Percentiles rank a stretch among this genome's conserved stretches.
These are phyloP conservation scores for Geosmithia putterillii DNA, from an alignment of 2,329 filamentous ascomycete genomes.

Conservation along the genomic window DNA sequence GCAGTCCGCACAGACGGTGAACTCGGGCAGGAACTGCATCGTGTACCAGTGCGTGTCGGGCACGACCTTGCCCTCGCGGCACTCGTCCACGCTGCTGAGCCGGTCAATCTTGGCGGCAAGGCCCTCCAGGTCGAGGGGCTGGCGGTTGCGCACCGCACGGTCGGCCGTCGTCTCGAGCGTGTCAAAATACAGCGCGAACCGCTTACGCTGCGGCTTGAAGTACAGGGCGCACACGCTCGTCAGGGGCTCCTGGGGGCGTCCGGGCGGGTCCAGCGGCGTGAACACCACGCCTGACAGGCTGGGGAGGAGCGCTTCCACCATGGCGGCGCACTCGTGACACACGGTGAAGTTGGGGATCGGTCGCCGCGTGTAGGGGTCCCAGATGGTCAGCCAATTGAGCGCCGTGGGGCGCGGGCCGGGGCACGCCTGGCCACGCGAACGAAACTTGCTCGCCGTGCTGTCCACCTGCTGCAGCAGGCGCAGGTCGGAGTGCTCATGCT, in stretches of 20 bases:
- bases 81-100: slow-evolving; percentile 47
- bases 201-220: slow-evolving; percentile 34
- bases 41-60: slow-evolving; percentile 62
- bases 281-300: slow-evolving; percentile 54
- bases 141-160: slow-evolving; percentile 27
- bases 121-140: slow-evolving; percentile 41
- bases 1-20: slow-evolving; percentile 81
- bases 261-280: slow-evolving; percentile 32
- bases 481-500: slow-evolving; percentile 54
- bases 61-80: slow-evolving; percentile 49
- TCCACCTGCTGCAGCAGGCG: slow-evolving; percentile 59
- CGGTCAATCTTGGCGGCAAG: slow-evolving; percentile 54
- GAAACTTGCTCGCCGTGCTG: slow-evolving; percentile 35
- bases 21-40: slow-evolving; percentile 61
- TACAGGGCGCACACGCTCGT: slow-evolving; percentile 57
- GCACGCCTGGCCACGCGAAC: slow-evolving; percentile 38
- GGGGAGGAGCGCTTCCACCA: slow-evolving; percentile 63
- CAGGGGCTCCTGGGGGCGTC: slow-evolving; percentile 29
- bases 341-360: slow-evolving; percentile 61
- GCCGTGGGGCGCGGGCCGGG: slow-evolving; percentile 39
- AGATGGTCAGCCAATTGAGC: slow-evolving; percentile 65
- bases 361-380: slow-evolving; percentile 51
- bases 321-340: slow-evolving; percentile 62
- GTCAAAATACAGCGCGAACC: slow-evolving; percentile 49
- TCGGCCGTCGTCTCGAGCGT: slow-evolving; percentile 46